These are phyloP conservation scores for Paxillus ammoniavirescens DNA, from an alignment of 768 basidiomycete genomes.

Conservation along the genomic window DNA sequence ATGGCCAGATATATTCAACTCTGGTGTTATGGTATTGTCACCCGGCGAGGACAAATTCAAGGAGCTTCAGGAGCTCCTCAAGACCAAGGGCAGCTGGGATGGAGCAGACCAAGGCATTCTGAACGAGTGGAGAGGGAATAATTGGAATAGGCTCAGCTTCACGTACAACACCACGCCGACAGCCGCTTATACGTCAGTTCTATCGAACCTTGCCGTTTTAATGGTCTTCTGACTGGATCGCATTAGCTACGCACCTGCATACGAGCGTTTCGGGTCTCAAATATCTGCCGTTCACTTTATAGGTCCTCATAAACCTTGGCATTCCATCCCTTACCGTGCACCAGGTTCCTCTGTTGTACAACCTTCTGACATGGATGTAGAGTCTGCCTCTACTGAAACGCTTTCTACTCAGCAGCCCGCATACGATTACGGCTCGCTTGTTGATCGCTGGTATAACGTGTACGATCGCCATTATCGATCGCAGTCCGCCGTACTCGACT, in stretches of 20 bases:
- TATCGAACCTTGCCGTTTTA: slow-evolving; percentile 19
- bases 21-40: slow-evolving; percentile 86
- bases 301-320: slow-evolving; percentile 96
- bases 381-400: slow-evolving; percentile 14
- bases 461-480: slow-evolving; percentile 88
- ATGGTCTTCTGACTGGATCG: slow-evolving; percentile 25
- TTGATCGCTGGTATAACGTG: slow-evolving; percentile 88
- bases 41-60: slow-evolving; percentile 84
- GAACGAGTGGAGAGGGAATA: slow-evolving; percentile 86
- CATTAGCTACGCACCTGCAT: slow-evolving; percentile 90
- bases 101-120: slow-evolving; percentile 98
- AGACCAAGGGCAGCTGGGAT: slow-evolving; percentile 87
- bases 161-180: slow-evolving; percentile 98
- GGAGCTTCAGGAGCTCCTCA: slow-evolving; percentile 66
- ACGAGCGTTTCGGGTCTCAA: slow-evolving; percentile 85
- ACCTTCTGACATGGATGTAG: slow-evolving; percentile 32
- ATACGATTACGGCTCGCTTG: slow-evolving; percentile 77
- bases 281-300: slow-evolving; percentile 93
- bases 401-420: slow-evolving; percentile 37
- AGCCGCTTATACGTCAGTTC: slow-evolving; percentile 89
- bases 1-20: slow-evolving; percentile 99
- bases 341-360: slow-evolving; percentile 44
- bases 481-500: slow-evolving; percentile 38
- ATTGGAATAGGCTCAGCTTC: slow-evolving; percentile 96
- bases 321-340: slow-evolving; percentile 64